Conservation (phyloP, 495 filamentous ascomycete genomes). For the Aspergillus ellipticus region DNA sequence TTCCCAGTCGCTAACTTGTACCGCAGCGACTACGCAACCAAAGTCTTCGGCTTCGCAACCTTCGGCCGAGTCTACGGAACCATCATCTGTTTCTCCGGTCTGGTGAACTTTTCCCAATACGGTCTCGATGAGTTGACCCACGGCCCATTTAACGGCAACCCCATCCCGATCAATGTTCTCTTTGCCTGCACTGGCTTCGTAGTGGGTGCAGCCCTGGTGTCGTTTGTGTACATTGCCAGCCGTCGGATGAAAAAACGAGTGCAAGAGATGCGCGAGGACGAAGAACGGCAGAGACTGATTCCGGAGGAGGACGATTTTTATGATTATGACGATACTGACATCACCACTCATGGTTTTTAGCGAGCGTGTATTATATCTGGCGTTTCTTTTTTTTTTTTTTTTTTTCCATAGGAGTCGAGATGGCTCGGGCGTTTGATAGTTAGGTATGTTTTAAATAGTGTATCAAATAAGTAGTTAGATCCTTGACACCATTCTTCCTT, state of each 20-base stretch:
- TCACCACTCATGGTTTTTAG: too few relatives aligned
- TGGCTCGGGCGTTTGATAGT: too few relatives aligned
- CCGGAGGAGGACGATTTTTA: conserved; percentile 18
- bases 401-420: too few relatives aligned
- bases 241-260: conserved; percentile 16
- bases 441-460: too few relatives aligned
- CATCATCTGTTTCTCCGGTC: conserved; percentile 81
- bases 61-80: conserved; percentile 92
- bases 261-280: conserved; percentile 18
- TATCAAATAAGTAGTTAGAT: too few relatives aligned
- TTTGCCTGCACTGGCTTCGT: conserved; percentile 59
- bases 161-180: conserved; percentile 71
- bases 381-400: too few relatives aligned
- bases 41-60: conserved; percentile 92
- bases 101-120: conserved; percentile 82
- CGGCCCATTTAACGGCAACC: conserved; percentile 63
- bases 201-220: conserved; percentile 57
- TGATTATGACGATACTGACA: not conserved
- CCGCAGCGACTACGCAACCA: conserved; percentile 75
- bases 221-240: conserved; percentile 49
- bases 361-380: too few relatives aligned
- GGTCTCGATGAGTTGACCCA: conserved; percentile 81
- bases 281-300: conserved; percentile 32
- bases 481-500: too few relatives aligned
- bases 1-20: conserved; percentile 13